phyloP scores from a whole-genome alignment of 1,139 yeast genomes.

The Geotrichum bryndzae region DNA sequence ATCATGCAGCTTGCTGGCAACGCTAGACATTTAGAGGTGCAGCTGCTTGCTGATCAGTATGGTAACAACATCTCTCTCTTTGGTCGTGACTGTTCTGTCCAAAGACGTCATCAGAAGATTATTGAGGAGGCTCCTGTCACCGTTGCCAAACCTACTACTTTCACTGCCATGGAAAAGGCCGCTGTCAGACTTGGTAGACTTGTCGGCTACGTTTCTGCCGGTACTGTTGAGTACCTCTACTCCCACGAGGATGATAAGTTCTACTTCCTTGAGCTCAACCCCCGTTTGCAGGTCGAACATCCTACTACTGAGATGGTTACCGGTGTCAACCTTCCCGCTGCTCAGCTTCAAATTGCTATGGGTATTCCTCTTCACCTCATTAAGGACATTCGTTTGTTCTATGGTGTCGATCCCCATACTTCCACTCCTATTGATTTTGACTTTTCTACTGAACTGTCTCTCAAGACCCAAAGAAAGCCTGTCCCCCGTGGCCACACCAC shows the following conservation, averaged over 20 bases:
- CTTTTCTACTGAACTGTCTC: constrained; percentile 66
- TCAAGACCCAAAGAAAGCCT: constrained; percentile 81
- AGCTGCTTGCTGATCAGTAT: constrained; percentile 88
- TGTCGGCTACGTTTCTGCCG: constrained; percentile 97
- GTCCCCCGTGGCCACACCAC: constrained; percentile 97
- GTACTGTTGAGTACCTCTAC: constrained; percentile 95
- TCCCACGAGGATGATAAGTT: constrained; percentile 91
- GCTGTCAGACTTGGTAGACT: constrained; percentile 94
- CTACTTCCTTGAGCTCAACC: constrained; percentile 92
- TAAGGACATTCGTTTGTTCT: constrained; percentile 81
- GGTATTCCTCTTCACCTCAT: constrained; percentile 96
- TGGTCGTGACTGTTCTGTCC: constrained; percentile 96
- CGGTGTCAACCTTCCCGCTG: constrained; percentile 96
- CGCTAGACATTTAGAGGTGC: constrained; percentile 94
- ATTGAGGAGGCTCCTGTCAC: constrained; percentile 97
- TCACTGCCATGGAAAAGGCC: constrained; percentile 87
- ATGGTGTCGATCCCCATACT: constrained; percentile 94
- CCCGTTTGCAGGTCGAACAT: constrained; percentile 98
- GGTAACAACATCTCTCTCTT: constrained; percentile 90
- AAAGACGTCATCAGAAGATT: constrained; percentile 94
- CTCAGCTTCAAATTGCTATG: constrained; percentile 98
- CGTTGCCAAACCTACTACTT: constrained; percentile 79
- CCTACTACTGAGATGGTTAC: constrained; percentile 99
- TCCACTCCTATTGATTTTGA: constrained; percentile 87
- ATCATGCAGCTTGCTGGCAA: constrained; percentile 92